Evolutionary conservation across 2,329 filamentous ascomycete species (phyloP).

Genomic region (Fusarium floridanum): DNA sequence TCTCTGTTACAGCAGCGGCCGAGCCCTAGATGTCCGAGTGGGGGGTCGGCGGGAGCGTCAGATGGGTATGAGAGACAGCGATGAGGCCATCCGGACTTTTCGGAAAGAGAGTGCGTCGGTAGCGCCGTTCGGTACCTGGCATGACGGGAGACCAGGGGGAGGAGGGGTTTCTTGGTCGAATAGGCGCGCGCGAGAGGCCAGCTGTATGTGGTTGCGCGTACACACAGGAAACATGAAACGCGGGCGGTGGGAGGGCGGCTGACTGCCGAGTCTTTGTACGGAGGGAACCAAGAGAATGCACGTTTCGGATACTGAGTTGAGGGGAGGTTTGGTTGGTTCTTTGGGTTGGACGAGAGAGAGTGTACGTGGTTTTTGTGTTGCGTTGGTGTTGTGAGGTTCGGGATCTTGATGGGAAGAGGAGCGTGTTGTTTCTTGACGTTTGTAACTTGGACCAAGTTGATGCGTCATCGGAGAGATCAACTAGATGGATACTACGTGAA

Average conservation of each 20-base stretch:
- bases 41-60: too few species aligned
- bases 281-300: not conserved
- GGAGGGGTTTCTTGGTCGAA: not conserved
- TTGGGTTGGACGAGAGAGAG: not conserved
- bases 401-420: not conserved
- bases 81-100: not conserved
- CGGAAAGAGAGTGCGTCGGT: slow-evolving; percentile 1
- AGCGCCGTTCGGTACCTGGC: slow-evolving; percentile 28
- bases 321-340: not conserved
- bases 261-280: not conserved
- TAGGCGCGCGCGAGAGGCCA: not conserved
- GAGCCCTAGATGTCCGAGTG: too few species aligned
- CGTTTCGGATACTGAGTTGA: not conserved
- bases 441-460: not conserved
- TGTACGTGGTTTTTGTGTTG: not conserved
- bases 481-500: not conserved
- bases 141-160: not conserved
- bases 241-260: not conserved
- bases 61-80: too few species aligned
- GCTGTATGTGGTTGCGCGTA: not conserved
- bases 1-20: too few species aligned
- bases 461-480: not conserved
- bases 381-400: not conserved
- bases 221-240: not conserved
- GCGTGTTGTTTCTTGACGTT: not conserved